Percentiles rank a stretch among this genome's conserved stretches.
Evolutionary conservation across 306 rosid species (phyloP).

Genomic region (Acacia acuminata): DNA sequence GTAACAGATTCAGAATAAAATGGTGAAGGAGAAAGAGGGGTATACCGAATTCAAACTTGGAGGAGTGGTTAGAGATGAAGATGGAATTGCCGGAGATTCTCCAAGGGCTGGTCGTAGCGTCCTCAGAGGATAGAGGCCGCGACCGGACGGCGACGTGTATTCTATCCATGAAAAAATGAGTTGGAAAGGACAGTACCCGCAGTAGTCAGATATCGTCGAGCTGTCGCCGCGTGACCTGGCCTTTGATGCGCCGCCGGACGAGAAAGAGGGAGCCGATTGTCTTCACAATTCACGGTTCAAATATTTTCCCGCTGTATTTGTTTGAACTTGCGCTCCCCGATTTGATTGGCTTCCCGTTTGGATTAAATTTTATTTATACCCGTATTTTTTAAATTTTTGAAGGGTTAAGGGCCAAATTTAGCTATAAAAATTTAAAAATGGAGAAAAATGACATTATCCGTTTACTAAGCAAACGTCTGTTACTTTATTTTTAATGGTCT

Average conservation of each 20-base stretch:
- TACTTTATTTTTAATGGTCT: no score
- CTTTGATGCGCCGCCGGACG: not conserved
- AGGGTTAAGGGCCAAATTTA: no score
- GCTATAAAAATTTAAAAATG: no score
- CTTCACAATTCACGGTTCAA: not conserved
- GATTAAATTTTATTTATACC: not conserved
- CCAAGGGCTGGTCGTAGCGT: constrained; percentile 75
- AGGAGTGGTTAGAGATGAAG: constrained; percentile 54
- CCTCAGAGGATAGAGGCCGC: constrained; percentile 74
- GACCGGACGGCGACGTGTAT: constrained; percentile 85
- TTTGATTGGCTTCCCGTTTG: not conserved
- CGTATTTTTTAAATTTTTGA: not conserved
- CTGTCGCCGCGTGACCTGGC: not conserved
- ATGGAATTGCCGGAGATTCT: constrained; percentile 73
- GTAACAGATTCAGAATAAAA: not conserved
- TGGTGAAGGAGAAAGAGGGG: not conserved
- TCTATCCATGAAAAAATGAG: constrained; percentile 59
- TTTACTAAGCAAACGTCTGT: no score
- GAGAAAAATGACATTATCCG: no score
- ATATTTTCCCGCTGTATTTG: not conserved
- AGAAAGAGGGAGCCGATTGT: not conserved
- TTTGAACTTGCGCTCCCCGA: not conserved
- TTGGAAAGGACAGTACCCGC: not conserved
- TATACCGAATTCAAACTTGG: constrained; percentile 82
- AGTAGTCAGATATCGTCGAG: not conserved